Conservation (phyloP, 306 rosid genomes). For the Sindora glabra region DNA sequence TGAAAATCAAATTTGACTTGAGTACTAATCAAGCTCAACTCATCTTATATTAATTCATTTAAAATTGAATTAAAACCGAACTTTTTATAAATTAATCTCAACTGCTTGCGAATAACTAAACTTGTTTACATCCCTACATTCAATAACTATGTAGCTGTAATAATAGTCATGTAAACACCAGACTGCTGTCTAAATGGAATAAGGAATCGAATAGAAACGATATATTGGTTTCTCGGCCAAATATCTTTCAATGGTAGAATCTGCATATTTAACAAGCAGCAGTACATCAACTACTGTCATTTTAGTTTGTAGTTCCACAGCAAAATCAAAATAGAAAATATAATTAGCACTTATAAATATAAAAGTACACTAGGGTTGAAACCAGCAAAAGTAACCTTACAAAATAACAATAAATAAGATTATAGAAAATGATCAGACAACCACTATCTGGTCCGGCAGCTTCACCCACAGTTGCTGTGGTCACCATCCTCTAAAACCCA, state of each 20-base stretch:
- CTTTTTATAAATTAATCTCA: no score
- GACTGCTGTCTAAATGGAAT: no score
- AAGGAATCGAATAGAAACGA: no score
- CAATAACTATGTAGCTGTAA: no score
- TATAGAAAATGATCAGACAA: conserved; percentile 12
- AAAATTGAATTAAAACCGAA: no score
- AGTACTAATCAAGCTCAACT: no score
- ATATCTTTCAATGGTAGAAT: not conserved
- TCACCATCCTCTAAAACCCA: conserved; percentile 29
- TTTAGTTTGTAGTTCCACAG: conserved; percentile 1
- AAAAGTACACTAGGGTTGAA: conserved; percentile 20
- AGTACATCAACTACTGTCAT: conserved; percentile 14
- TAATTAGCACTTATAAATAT: conserved; percentile 6
- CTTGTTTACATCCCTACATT: no score
- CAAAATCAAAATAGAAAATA: not conserved
- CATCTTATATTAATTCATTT: no score
- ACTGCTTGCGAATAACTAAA: no score
- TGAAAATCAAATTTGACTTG: no score
- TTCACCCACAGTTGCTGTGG: conserved; percentile 23
- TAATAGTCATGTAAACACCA: no score
- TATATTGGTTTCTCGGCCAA: no score
- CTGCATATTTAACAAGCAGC: conserved; percentile 6
- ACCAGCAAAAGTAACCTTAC: conserved; percentile 28
- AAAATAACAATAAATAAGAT: conserved; percentile 4
- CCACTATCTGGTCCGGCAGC: conserved; percentile 20